Evolutionary conservation across 169 alveolate species (phyloP), one percentile per base, ranked within the genome.

Genomic region (Hammondia hammondi): DNA sequence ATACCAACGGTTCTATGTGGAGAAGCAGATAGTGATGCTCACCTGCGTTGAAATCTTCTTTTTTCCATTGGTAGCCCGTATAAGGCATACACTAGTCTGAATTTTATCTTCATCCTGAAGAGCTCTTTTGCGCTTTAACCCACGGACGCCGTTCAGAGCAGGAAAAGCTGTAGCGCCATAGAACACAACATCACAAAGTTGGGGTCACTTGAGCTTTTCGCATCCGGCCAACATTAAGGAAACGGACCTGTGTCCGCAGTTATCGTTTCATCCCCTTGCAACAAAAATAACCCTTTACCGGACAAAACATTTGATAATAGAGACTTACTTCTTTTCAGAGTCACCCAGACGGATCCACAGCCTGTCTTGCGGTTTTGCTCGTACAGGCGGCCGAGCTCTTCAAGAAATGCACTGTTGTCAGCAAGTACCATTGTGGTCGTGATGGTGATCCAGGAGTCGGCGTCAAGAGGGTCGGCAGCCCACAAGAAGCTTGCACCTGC

Each of bases 51-150:
- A 39, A 45, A 82, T 82, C 70, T 82, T 82, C 43, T 48, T 43
- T 48, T 19, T 82, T 35, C 90, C 90, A n/a, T 82, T 82, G 71
- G 90, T 82, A 27, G 90, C 90, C 32, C 90, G 90, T 39, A 82
- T 48, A 24, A 82, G 90, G 7, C 90, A 82, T n/a, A 35, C 70
- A 19, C 32, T 45, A 10, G 70, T 52, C 37, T 82, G 71, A 27
- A 21, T 0, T 43, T 43, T 48, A 0, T 82, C 90, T n/a, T 45
- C 90, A n/a, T 82, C 70, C 35, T 45, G 90, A 14, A 82, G 90
- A 17, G 90, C 90, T 43, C 71, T 17, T 48, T 82, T 82, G 3
- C 90, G 57, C 90, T 48, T 43, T 6, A 46, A 12, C 39, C 90
- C 90, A 19, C 90, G 57, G 21, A 82, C 90, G 37, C 90, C 90